A percentile compares a stretch with the other conserved stretches of the same genome.
Conservation (phyloP, 495 filamentous ascomycete genomes). For the Chaetomidium leptoderma region DNA sequence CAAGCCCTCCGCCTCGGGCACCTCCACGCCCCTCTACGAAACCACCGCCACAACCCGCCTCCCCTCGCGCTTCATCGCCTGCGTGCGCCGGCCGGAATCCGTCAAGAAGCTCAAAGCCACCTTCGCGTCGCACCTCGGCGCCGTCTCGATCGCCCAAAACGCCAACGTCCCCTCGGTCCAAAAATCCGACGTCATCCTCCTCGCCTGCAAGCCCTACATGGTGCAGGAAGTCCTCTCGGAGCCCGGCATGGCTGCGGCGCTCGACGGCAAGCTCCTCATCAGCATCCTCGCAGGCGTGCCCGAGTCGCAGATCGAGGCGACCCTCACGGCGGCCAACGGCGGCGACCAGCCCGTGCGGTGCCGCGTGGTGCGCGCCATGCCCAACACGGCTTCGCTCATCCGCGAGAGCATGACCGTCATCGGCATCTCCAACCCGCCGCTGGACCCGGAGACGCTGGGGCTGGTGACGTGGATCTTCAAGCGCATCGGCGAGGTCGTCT, state of each 20-base stretch:
- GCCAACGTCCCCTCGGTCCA: conserved; percentile 57
- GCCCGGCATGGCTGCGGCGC: conserved; percentile 61
- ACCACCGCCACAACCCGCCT: conserved; percentile 53
- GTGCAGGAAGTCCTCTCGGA: conserved; percentile 59
- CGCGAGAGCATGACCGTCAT: conserved; percentile 81
- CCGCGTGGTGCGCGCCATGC: conserved; percentile 69
- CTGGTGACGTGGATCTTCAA: conserved; percentile 75
- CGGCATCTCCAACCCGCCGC: conserved; percentile 52
- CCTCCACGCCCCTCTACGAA: conserved; percentile 49
- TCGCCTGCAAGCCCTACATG: conserved; percentile 78
- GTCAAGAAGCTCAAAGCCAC: conserved; percentile 58
- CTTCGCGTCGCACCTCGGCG: conserved; percentile 48
- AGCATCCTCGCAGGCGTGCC: conserved; percentile 81
- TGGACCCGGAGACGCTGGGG: conserved; percentile 45
- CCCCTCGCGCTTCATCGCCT: conserved; percentile 71
- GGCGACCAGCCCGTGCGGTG: conserved; percentile 38
- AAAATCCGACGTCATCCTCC: conserved; percentile 61
- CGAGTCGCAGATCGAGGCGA: conserved; percentile 55
- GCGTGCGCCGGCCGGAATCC: conserved; percentile 60
- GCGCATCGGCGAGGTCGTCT: conserved; percentile 61
- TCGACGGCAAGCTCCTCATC: conserved; percentile 75
- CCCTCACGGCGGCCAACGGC: conserved; percentile 49
- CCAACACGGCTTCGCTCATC: conserved; percentile 68
- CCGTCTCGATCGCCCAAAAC: conserved; percentile 43
- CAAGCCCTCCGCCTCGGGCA: conserved; percentile 41